Conservation (phyloP, 345 rosid genomes). For the Pistacia atlantica region DNA sequence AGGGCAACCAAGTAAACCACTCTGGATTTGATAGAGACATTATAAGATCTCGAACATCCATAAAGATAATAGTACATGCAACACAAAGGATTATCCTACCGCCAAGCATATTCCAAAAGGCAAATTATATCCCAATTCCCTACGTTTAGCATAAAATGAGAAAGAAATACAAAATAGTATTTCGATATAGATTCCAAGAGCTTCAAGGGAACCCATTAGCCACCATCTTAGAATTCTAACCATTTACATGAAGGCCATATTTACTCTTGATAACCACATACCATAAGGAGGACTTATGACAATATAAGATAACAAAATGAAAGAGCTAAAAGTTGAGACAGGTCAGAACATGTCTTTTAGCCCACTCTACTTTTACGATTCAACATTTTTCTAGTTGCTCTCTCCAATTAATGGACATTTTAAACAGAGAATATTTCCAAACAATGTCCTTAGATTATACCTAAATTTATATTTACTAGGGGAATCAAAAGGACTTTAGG, state of each 20-base stretch:
- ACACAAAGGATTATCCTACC: too few relatives aligned
- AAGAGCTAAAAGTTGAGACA: background rate
- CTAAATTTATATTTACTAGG: background rate
- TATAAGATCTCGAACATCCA: too few relatives aligned
- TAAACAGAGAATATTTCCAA: background rate
- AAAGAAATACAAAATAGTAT: too few relatives aligned
- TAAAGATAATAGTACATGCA: too few relatives aligned
- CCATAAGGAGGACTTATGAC: background rate
- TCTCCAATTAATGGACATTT: background rate
- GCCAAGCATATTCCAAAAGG: too few relatives aligned
- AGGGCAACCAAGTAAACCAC: background rate
- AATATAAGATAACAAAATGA: background rate
- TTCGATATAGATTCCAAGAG: too few relatives aligned
- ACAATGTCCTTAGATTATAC: background rate
- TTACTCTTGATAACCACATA: background rate
- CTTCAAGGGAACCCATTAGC: background rate
- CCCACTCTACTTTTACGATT: background rate
- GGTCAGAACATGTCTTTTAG: background rate
- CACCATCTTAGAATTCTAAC: background rate
- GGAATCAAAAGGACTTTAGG: too few relatives aligned
- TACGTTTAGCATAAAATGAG: too few relatives aligned
- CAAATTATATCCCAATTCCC: too few relatives aligned
- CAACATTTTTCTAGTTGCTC: background rate
- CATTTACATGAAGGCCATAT: background rate
- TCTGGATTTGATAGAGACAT: too few relatives aligned